Percentiles rank a stretch among this genome's conserved stretches.
Conservation (phyloP, 805 yeast genomes). For the Metschnikowia drakensbergensis region DNA sequence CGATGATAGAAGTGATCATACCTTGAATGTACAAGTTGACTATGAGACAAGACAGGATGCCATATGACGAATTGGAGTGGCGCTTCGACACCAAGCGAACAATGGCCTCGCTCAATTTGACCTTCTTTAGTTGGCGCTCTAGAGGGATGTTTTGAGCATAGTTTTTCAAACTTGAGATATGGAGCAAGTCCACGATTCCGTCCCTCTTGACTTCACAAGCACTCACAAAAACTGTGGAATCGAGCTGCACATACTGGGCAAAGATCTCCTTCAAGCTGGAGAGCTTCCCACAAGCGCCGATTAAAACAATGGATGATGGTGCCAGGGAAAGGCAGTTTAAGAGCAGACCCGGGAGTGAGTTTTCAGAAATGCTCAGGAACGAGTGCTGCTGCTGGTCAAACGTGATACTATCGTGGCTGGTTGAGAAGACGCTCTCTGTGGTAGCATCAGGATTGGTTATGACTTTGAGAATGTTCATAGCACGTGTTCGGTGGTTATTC, state of each 20-base stretch:
- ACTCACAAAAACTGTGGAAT: slow-evolving; percentile 15
- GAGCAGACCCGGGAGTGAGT: slow-evolving; percentile 11
- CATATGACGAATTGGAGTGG: slow-evolving; percentile 2
- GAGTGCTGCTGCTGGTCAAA: slow-evolving; percentile 6
- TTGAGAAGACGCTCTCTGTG: not conserved
- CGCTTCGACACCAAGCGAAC: slow-evolving; percentile 6
- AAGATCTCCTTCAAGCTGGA: slow-evolving; percentile 23
- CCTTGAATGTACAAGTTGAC: not conserved
- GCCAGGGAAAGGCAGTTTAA: not conserved
- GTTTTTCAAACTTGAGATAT: slow-evolving; percentile 8
- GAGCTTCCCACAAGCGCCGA: slow-evolving; percentile 26
- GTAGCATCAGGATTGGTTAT: not conserved
- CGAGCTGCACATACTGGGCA: slow-evolving; percentile 10
- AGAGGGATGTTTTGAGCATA: slow-evolving; percentile 14
- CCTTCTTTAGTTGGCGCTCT: slow-evolving; percentile 15
- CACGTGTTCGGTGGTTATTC: too few relatives aligned
- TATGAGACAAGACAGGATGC: slow-evolving; percentile 1
- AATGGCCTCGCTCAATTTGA: slow-evolving; percentile 6
- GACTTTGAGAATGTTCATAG: slow-evolving; percentile 1
- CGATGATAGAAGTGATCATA: not conserved
- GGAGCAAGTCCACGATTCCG: slow-evolving; percentile 26
- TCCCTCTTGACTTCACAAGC: slow-evolving; percentile 31
- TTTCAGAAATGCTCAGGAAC: slow-evolving; percentile 8
- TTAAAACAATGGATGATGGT: slow-evolving; percentile 8
- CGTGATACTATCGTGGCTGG: not conserved